Conservation (phyloP, 441 rosid genomes). For the Syzygium syzygioides region DNA sequence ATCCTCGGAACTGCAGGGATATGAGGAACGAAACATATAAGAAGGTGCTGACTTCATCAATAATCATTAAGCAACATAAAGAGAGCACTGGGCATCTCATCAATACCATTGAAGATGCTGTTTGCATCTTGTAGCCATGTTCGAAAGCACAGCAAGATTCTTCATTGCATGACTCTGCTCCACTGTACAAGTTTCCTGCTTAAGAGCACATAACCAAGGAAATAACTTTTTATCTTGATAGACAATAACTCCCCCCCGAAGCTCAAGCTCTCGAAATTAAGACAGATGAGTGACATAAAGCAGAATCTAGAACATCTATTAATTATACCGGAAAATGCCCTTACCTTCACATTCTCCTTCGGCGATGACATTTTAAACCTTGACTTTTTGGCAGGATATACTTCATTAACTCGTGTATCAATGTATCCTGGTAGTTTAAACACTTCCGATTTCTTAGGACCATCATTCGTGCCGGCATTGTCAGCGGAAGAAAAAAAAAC, state of each 20-base stretch:
- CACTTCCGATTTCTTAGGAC: constrained; percentile 40
- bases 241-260: no score
- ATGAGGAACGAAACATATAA: constrained; percentile 15
- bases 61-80: neutral
- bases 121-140: constrained; percentile 45
- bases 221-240: neutral
- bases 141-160: constrained; percentile 50
- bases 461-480: constrained; percentile 30
- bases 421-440: constrained; percentile 53
- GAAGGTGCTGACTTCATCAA: neutral
- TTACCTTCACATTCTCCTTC: constrained; percentile 74
- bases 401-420: constrained; percentile 67
- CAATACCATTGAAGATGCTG: constrained; percentile 47
- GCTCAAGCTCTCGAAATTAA: no score
- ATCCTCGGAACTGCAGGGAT: constrained; percentile 37
- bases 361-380: constrained; percentile 41
- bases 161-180: constrained; percentile 37
- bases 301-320: neutral
- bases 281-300: no score
- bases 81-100: neutral
- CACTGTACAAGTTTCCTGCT: constrained; percentile 43
- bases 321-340: neutral
- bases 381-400: constrained; percentile 72
- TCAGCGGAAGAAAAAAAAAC: neutral
- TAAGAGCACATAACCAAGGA: neutral